Base-by-base conservation (phyloP, 1,284 basidiomycete species). In the Leccinum holopus region DNA sequence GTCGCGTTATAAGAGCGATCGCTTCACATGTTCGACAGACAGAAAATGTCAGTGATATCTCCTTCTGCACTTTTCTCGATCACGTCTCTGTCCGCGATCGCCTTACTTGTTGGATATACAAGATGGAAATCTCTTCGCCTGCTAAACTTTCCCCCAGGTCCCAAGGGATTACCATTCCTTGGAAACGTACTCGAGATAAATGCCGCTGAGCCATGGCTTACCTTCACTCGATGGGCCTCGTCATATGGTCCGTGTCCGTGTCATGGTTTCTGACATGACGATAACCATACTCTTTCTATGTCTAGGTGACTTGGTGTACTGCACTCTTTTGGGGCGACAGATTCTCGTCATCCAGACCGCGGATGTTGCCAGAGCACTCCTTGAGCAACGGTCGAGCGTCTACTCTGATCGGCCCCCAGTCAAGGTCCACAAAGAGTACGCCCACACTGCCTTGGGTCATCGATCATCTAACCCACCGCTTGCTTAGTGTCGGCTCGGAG, bases 361-460 rank as follows among this genome's bases (percentile, higher is more conserved):
- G 16, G 69, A 70, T 55, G 62, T 69, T 16, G 78, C 78, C 2
- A 73, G 69, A 54, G 70, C 70, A 47, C 63, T 78, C 1, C 68
- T 80, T 2, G 73, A 76, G 21, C 75, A 73, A 55, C 72, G 77
- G 16, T 74, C 76, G 6, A 63, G 55, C 21, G 60, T 72, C 44
- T 79, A 78, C 49, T 74, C 77, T 1, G 77, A 74, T 57, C 68
- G 77, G 11, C 77, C 77, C 3, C 75, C 62, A 33, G 66, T 75
- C 16, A 68, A 32, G 59, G 58, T 62, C 14, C 63, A 61, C 8
- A 58, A 68, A 60, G 70, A 68, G 70, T 74, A 54, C 9, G 68
- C 28, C 55, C n/a, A 28, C n/a, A 28, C 30, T 56, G 14, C 30
- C 25, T 7, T 11, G 57, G 18, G 52, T 55, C 30, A 11, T 30